Base-by-base conservation (phyloP, 1,284 basidiomycete species). In the Ceratobasidium papillatum region DNA sequence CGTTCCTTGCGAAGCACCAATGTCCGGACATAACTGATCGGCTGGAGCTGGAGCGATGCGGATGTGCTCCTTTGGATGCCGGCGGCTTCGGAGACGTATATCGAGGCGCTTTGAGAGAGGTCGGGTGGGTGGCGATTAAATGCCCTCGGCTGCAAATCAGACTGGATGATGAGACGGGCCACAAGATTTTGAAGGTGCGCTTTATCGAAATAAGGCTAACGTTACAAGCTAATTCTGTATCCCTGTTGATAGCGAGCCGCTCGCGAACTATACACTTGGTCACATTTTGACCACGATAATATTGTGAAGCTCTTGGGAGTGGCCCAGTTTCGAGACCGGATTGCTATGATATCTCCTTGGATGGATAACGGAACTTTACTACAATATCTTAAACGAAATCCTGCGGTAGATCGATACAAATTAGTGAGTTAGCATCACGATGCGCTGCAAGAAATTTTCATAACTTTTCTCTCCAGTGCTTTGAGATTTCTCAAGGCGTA, bases 311-410 rank as follows among this genome's bases (percentile, higher is more conserved):
- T 54, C 5, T 30, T 52, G 11, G 65, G 65, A 27, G 1, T 68
- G n/a, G 65, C 25, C 5, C 49, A 45, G 22, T 68, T 56, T 45
- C 65, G 19, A 27, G 65, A 19, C 25, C 30, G 27, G 22, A 38
- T 68, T 4, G 65, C 52, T 11, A 34, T 68, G 32, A 36, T 68
- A 1, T 38, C 65, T 7, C 65, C 65, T 5, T 68, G 65, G 65
- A 68, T 68, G 65, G 34, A 38, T 3, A 68, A 56, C 41, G 65
- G 49, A 17, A 56, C 52, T 2, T 17, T 68, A 12, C 47, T 41
- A 2, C n/a, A 56, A 14, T 56, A 68, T 56, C 17, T 68, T 41
- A n/a, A 38, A 4, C 49, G 51, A 14, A 52, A 41, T 7, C 65
- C 30, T 17, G 51, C 41, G 14, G 32, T 49, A 3, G 36, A 68